A percentile compares a stretch with the other conserved stretches of the same genome.
Conservation (phyloP, 192 early-diverging fungal species). For the Allomyces arbusculus region DNA sequence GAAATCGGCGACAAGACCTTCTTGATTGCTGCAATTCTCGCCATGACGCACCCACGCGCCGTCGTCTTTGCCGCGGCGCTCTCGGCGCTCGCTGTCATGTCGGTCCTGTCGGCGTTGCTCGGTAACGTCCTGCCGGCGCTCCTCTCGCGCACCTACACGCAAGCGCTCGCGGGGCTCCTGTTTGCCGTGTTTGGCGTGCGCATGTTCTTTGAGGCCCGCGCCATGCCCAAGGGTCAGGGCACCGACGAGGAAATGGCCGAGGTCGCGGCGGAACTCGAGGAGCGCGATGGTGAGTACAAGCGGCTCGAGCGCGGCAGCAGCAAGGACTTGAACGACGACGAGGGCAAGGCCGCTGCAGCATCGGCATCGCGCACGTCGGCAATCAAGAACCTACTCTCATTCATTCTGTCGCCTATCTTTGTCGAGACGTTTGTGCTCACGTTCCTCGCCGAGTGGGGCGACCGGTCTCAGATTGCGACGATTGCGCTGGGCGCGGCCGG, state of each 20-base stretch:
- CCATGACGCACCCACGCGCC: conserved; percentile 84
- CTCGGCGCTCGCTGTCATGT: conserved; percentile 77
- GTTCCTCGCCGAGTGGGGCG: conserved; percentile 96
- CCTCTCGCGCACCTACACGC: conserved; percentile 70
- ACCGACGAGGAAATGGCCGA: conserved; percentile 82
- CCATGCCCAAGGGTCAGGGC: conserved; percentile 34
- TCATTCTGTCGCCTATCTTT: conserved; percentile 76
- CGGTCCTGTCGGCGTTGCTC: conserved; percentile 78
- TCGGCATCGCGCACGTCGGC: neutral
- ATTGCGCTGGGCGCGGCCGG: conserved; percentile 89
- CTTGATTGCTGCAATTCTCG: conserved; percentile 93
- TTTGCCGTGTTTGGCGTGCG: conserved; percentile 86
- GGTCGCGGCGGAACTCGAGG: conserved; percentile 72
- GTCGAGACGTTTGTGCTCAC: conserved; percentile 90
- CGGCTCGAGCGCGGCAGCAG: neutral
- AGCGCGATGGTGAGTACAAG: conserved; percentile 40
- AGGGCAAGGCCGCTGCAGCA: conserved; percentile 1
- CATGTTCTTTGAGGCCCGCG: conserved; percentile 61
- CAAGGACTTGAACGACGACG: conserved; percentile 6
- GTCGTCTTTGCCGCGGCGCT: conserved; percentile 81
- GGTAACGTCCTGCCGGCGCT: conserved; percentile 76
- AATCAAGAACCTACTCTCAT: conserved; percentile 44
- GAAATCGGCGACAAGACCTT: conserved; percentile 99
- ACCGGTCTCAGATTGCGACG: conserved; percentile 88
- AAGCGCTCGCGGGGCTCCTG: conserved; percentile 57